Evolutionary conservation across 179 eudicot genomes (phyloP).

Genomic region (Beta macrorhiza): DNA sequence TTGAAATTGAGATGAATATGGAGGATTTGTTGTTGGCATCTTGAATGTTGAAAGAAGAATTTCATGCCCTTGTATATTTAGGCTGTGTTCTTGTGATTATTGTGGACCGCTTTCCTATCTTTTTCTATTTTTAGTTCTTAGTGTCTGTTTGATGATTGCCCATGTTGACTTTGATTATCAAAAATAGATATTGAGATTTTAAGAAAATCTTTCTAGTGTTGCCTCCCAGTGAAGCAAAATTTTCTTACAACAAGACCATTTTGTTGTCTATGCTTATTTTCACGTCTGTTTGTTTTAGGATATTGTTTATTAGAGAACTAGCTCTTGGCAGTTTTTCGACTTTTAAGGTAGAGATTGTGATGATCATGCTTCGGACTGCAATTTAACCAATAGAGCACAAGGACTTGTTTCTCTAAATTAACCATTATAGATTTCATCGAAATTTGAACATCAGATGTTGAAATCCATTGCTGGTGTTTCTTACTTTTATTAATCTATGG

Average conservation of each 20-base stretch:
- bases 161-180: neutral
- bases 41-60: neutral
- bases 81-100: too few species aligned
- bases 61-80: neutral
- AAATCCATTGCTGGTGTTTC: too few species aligned
- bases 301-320: neutral
- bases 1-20: neutral
- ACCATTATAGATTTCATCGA: too few species aligned
- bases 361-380: neutral
- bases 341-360: neutral
- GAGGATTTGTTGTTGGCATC: neutral
- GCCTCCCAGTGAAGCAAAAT: neutral
- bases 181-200: neutral
- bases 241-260: neutral
- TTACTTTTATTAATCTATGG: too few species aligned
- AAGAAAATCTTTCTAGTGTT: neutral
- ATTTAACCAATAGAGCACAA: too few species aligned
- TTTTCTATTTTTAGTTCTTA: too few species aligned
- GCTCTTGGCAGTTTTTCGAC: neutral
- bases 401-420: too few species aligned
- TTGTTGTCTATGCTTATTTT: neutral
- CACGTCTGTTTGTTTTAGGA: neutral
- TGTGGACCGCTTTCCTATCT: too few species aligned
- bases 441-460: too few species aligned
- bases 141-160: too few species aligned